Percentiles rank a stretch among this genome's conserved stretches.
Evolutionary conservation across 1,284 basidiomycete genomes (phyloP).

Genomic region (Cutaneotrichosporon cavernicola): DNA sequence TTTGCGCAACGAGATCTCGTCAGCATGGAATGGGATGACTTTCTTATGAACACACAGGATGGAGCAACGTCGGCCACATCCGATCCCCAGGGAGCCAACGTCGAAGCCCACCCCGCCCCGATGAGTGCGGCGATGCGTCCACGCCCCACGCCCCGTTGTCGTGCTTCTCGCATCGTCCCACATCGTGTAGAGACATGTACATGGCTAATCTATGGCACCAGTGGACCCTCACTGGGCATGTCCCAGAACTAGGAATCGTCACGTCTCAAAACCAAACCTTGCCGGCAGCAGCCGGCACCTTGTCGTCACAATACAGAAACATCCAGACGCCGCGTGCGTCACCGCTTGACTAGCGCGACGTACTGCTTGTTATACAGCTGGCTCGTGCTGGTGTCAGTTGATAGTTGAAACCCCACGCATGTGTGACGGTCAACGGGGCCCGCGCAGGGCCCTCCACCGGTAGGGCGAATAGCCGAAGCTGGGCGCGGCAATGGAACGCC

Average conservation of each 20-base stretch:
- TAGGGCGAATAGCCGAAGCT: conserved; percentile 10
- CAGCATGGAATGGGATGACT: too few relatives aligned
- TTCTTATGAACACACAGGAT: too few relatives aligned
- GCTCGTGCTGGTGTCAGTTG: conserved; percentile 16
- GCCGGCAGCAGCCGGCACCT: neutral
- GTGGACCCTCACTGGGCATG: neutral
- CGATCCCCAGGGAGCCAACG: neutral
- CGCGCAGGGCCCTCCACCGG: conserved; percentile 5
- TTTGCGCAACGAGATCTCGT: too few relatives aligned
- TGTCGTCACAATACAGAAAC: neutral
- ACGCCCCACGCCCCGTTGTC: neutral
- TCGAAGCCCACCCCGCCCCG: neutral
- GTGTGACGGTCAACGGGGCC: neutral
- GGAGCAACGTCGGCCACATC: neutral
- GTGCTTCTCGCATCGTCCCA: neutral
- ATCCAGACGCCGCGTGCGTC: neutral
- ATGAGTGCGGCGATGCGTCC: neutral
- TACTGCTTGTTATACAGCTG: conserved; percentile 24
- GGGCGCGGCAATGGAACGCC: neutral
- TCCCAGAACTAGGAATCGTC: neutral
- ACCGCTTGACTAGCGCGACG: conserved; percentile 14
- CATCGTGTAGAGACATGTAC: neutral
- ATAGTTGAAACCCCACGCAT: neutral
- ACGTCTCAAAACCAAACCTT: neutral
- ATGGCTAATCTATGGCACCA: neutral